A percentile compares a stretch with the other conserved stretches of the same genome.
These are phyloP conservation scores for Colletotrichum liriopes DNA, from an alignment of 2,329 filamentous ascomycete species.

Conservation along the genomic window DNA sequence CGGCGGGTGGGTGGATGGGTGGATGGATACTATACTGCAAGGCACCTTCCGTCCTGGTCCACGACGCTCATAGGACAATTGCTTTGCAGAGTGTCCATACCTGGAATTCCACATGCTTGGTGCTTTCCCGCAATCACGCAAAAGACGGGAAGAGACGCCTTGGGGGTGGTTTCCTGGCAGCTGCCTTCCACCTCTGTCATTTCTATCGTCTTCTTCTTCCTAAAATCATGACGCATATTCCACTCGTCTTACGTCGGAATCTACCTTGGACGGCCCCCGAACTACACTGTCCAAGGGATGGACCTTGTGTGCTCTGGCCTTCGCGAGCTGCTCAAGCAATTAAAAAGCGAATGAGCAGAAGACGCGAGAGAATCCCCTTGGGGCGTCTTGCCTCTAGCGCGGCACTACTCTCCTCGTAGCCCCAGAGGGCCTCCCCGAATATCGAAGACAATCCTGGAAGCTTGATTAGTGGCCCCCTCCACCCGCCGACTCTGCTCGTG, in stretches of 20 bases:
- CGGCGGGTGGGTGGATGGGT: not conserved
- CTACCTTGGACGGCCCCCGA: not conserved
- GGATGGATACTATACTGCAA: not conserved
- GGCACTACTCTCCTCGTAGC: conserved; percentile 28
- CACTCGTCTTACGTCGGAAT: not conserved
- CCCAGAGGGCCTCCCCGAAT: conserved; percentile 24
- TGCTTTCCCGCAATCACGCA: conserved; percentile 4
- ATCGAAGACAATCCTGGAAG: conserved; percentile 29
- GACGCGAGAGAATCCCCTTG: conserved; percentile 2
- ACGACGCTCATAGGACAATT: not conserved
- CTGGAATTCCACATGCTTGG: conserved; percentile 5
- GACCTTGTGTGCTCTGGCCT: not conserved
- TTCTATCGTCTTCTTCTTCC: not conserved
- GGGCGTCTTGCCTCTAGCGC: conserved; percentile 13
- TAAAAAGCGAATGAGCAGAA: conserved; percentile 16
- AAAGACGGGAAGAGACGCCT: not conserved
- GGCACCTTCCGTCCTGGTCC: conserved; percentile 5
- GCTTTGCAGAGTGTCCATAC: not conserved
- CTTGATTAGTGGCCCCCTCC: conserved; percentile 33
- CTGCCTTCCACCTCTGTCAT: not conserved
- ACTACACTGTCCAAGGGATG: not conserved
- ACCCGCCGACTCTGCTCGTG: not conserved
- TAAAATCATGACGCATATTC: not conserved
- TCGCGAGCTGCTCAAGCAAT: not conserved
- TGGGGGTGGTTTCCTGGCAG: not conserved